Evolutionary conservation across 2,329 filamentous ascomycete species (phyloP).

Genomic region (Capronia epimyces): DNA sequence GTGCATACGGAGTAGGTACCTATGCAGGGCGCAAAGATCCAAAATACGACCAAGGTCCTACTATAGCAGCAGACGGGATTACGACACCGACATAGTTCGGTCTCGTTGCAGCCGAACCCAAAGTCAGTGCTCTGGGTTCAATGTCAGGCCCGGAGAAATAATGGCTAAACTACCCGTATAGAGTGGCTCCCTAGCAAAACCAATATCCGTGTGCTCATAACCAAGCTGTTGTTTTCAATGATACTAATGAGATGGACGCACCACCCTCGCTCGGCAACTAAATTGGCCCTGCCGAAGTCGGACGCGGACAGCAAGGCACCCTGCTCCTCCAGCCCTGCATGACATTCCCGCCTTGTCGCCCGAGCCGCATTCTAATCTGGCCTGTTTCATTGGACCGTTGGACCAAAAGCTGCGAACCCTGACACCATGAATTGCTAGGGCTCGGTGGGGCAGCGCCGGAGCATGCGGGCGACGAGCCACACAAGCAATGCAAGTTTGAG

Average conservation of each 20-base stretch:
- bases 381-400: conserved; percentile 6
- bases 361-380: conserved; percentile 19
- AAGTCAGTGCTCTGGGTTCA: too few relatives aligned
- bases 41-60: too few relatives aligned
- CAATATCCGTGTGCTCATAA: too few relatives aligned
- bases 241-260: not conserved
- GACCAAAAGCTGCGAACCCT: not conserved
- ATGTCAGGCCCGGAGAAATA: too few relatives aligned
- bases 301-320: conserved; percentile 11
- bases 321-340: conserved; percentile 18
- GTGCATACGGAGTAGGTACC: not conserved
- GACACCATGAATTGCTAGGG: not conserved
- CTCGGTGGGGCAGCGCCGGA: not conserved
- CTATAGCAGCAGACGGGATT: too few relatives aligned
- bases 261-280: conserved; percentile 13
- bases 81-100: too few relatives aligned
- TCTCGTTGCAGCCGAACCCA: too few relatives aligned
- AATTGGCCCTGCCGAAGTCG: conserved; percentile 21
- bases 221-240: too few relatives aligned
- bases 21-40: too few relatives aligned
- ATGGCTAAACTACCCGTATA: too few relatives aligned
- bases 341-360: conserved; percentile 5
- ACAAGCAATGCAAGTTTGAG: not conserved
- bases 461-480: not conserved
- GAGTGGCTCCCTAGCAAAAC: too few relatives aligned